These are phyloP conservation scores for Anisogramma anomala DNA, from an alignment of 2,329 filamentous ascomycete genomes.

Conservation along the genomic window DNA sequence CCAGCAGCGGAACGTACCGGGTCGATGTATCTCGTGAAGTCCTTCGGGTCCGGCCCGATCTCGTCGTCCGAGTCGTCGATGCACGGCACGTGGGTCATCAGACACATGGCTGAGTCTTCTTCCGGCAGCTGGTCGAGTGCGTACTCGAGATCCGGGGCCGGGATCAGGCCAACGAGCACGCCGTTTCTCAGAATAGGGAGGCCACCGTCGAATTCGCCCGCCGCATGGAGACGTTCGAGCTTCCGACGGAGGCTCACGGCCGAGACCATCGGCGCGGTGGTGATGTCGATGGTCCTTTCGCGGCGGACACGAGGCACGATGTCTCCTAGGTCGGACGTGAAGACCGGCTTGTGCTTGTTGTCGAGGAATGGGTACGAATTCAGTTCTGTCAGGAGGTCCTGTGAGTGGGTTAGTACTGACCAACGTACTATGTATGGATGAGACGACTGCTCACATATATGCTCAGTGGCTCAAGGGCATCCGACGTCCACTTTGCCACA, in stretches of 20 bases:
- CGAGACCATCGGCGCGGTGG: constrained; percentile 65
- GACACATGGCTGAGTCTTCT: constrained; percentile 60
- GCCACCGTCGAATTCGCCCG: constrained; percentile 84
- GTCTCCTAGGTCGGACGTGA: constrained; percentile 77
- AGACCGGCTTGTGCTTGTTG: constrained; percentile 85
- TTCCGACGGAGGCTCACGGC: constrained; percentile 68
- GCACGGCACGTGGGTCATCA: constrained; percentile 62
- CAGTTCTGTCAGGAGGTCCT: constrained; percentile 90
- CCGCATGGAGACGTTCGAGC: constrained; percentile 67
- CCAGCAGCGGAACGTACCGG: constrained; percentile 44
- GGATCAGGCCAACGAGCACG: constrained; percentile 79
- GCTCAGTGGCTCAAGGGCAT: constrained; percentile 84
- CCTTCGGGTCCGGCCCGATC: constrained; percentile 49
- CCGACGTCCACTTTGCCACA: constrained; percentile 96
- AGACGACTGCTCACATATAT: constrained; percentile 57
- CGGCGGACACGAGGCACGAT: constrained; percentile 67
- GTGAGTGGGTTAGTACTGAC: constrained; percentile 11
- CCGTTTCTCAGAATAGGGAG: constrained; percentile 73
- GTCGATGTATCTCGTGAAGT: constrained; percentile 88
- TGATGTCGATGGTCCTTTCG: constrained; percentile 80
- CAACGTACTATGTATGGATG: neutral
- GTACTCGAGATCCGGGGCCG: constrained; percentile 86
- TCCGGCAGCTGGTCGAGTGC: constrained; percentile 75
- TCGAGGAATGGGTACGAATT: constrained; percentile 97
- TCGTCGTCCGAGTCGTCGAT: constrained; percentile 54